These are phyloP conservation scores for Irpex rosettiformis DNA, from an alignment of 1,284 basidiomycete genomes.

Conservation along the genomic window DNA sequence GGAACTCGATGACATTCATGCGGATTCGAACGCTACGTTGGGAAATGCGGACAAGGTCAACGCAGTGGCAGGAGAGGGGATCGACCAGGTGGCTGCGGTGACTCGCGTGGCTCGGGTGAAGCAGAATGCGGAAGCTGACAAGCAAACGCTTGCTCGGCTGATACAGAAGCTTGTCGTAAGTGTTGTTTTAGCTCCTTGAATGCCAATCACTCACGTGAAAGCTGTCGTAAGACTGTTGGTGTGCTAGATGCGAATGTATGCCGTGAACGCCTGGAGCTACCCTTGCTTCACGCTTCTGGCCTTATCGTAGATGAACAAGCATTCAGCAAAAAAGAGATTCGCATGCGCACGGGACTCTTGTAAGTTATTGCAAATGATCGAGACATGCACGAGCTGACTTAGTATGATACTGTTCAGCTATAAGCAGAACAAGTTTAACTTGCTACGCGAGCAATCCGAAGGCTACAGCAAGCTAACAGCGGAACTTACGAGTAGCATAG, in stretches of 20 bases:
- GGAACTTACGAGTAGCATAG: constrained; percentile 79
- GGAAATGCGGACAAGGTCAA: constrained; percentile 22
- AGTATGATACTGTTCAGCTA: constrained; percentile 54
- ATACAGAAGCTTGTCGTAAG: constrained; percentile 67
- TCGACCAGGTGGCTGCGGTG: constrained; percentile 22
- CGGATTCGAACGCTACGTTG: constrained; percentile 48
- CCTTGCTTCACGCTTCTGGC: constrained; percentile 55
- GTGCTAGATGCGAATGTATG: constrained; percentile 58
- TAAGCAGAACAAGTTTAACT: constrained; percentile 98
- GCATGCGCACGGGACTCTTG: constrained; percentile 77
- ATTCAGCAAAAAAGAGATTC: constrained; percentile 73
- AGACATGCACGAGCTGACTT: neutral
- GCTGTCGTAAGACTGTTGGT: constrained; percentile 40
- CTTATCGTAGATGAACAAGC: constrained; percentile 59
- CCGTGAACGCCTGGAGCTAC: constrained; percentile 69
- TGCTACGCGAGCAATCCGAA: constrained; percentile 95
- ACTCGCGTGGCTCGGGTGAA: constrained; percentile 43
- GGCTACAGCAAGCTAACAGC: constrained; percentile 92
- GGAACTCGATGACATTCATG: constrained; percentile 66
- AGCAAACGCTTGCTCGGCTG: constrained; percentile 52
- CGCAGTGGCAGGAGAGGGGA: constrained; percentile 15
- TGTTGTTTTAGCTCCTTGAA: constrained; percentile 11
- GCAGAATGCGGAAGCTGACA: constrained; percentile 56
- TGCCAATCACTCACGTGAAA: constrained; percentile 11
- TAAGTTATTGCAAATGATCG: constrained; percentile 37